phyloP scores from a whole-genome alignment of 495 filamentous ascomycete genomes.

The Xylaria sp. region DNA sequence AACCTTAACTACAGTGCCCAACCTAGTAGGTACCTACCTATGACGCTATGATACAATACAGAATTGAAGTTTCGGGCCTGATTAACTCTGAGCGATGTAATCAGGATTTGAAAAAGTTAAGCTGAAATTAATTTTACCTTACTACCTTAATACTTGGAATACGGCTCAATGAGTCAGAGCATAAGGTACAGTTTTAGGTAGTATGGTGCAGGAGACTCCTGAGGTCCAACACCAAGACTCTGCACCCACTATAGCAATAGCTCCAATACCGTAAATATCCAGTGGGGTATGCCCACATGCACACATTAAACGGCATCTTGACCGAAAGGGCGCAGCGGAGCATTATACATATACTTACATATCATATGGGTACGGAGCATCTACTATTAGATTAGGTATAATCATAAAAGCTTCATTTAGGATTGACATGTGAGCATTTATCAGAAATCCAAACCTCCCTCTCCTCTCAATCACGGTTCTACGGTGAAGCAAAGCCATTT shows the following conservation, averaged over 20 bases:
- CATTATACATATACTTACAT: too few relatives aligned
- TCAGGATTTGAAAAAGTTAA: background rate
- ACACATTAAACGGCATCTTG: background rate
- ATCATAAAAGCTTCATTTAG: background rate
- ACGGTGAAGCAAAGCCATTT: background rate
- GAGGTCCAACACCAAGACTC: background rate
- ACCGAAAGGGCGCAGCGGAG: too few relatives aligned
- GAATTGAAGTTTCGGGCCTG: background rate
- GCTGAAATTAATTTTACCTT: too few relatives aligned
- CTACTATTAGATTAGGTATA: too few relatives aligned
- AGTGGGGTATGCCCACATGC: background rate
- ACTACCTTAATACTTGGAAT: background rate
- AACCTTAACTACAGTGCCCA: slow-evolving; percentile 2
- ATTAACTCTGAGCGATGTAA: background rate
- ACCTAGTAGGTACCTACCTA: too few relatives aligned
- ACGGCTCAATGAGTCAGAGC: background rate
- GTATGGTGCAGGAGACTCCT: background rate
- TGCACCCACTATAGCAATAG: background rate
- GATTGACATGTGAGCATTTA: background rate
- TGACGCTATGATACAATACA: background rate
- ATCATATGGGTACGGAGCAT: too few relatives aligned
- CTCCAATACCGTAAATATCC: background rate
- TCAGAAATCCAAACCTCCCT: background rate
- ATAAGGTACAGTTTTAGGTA: background rate
- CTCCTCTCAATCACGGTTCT: background rate